A percentile compares a stretch with the other conserved stretches of the same genome.
Evolutionary conservation across 805 yeast genomes (phyloP).

Genomic region (Tetrapisispora iriomotensis): DNA sequence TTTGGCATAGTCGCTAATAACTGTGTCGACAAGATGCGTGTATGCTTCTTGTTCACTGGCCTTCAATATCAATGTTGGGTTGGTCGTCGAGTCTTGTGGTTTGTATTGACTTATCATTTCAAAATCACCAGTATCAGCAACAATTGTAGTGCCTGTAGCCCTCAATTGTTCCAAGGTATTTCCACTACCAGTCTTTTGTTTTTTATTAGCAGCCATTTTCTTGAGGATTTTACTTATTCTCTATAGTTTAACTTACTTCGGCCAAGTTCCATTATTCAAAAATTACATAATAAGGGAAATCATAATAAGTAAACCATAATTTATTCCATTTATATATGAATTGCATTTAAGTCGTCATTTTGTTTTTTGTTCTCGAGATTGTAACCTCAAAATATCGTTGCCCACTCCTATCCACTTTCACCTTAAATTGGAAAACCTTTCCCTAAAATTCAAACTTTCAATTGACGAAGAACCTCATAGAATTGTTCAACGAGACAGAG

Average conservation of each 20-base stretch:
- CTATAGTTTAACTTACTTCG: not conserved
- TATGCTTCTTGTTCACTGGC: constrained; percentile 85
- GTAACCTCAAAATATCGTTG: no score
- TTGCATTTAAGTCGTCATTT: no score
- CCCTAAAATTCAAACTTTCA: no score
- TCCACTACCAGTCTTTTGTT: constrained; percentile 24
- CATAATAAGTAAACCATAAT: not conserved
- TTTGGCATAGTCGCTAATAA: constrained; percentile 68
- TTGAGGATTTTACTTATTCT: not conserved
- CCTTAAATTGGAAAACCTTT: no score
- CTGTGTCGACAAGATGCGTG: constrained; percentile 77
- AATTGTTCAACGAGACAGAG: no score
- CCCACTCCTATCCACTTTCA: no score
- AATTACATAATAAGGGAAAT: not conserved
- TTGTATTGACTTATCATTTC: constrained; percentile 93
- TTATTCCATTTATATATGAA: no score
- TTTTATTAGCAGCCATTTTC: constrained; percentile 8
- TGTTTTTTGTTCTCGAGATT: no score
- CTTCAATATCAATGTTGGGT: constrained; percentile 92
- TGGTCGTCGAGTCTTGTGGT: constrained; percentile 98
- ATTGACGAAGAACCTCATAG: no score
- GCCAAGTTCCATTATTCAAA: not conserved
- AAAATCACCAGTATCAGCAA: constrained; percentile 97
- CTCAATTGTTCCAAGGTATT: constrained; percentile 84
- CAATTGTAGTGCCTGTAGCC: constrained; percentile 90